phyloP scores from a whole-genome alignment of 805 yeast genomes.

The Kuraishia hungarica region DNA sequence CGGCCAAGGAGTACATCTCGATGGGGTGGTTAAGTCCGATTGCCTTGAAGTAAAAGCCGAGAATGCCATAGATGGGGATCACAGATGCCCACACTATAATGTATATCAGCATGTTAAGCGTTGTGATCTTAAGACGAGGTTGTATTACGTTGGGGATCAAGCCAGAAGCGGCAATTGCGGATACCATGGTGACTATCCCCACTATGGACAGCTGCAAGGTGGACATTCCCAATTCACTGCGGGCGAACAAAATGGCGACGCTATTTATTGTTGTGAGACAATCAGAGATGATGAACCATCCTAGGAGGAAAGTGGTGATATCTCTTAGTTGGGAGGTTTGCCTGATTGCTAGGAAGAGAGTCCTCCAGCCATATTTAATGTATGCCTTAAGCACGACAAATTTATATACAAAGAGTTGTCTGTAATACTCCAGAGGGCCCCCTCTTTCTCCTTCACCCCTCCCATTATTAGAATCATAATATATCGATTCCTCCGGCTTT shows the following conservation, averaged over 20 bases:
- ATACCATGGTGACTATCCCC: conserved; percentile 57
- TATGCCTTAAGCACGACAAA: conserved; percentile 20
- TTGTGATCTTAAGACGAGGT: conserved; percentile 28
- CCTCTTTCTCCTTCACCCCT: not conserved
- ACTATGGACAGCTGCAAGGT: conserved; percentile 57
- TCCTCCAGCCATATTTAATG: conserved; percentile 53
- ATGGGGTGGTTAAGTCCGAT: conserved; percentile 54
- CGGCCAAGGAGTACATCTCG: conserved; percentile 63
- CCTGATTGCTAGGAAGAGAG: conserved; percentile 43
- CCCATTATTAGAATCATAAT: no score
- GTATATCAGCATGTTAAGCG: conserved; percentile 40
- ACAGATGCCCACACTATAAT: conserved; percentile 53
- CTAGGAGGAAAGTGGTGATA: conserved; percentile 54
- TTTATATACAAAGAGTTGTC: conserved; percentile 7
- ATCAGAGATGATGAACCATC: conserved; percentile 75
- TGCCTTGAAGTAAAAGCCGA: conserved; percentile 48
- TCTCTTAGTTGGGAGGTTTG: conserved; percentile 56
- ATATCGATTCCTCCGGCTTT: conserved; percentile 6
- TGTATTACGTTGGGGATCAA: conserved; percentile 37
- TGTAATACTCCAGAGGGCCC: conserved; percentile 5
- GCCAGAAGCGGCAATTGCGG: conserved; percentile 63
- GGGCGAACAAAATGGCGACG: conserved; percentile 70
- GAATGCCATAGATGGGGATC: conserved; percentile 64
- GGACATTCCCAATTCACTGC: conserved; percentile 59
- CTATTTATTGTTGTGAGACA: conserved; percentile 73